Evolutionary conservation across 1,284 basidiomycete species (phyloP).

Genomic region (Puccinia hordei): DNA sequence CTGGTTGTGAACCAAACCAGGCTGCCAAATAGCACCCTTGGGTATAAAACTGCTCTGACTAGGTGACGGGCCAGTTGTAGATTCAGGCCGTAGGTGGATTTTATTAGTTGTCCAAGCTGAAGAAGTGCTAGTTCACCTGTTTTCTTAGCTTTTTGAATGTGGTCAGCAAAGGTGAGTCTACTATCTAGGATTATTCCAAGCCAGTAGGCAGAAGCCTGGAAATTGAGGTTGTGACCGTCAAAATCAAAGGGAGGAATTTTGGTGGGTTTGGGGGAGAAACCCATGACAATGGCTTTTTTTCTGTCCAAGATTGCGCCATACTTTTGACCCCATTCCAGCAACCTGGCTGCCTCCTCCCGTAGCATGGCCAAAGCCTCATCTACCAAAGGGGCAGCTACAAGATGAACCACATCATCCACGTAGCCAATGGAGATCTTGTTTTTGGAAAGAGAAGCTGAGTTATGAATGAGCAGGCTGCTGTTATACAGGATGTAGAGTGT

Average conservation of each 20-base stretch:
- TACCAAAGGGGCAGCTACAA: not conserved
- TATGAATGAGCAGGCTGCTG: too few relatives aligned
- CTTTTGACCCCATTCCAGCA: not conserved
- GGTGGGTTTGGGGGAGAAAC: too few relatives aligned
- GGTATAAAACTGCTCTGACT: not conserved
- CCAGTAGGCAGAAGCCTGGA: too few relatives aligned
- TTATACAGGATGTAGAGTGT: conserved; percentile 30
- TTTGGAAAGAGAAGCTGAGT: not conserved
- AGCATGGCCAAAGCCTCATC: not conserved
- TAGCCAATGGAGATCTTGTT: conserved; percentile 1
- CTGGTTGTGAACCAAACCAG: conserved; percentile 22
- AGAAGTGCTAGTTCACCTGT: not conserved
- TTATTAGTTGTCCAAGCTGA: conserved; percentile 1
- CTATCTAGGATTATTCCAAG: too few relatives aligned
- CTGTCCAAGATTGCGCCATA: conserved; percentile 32
- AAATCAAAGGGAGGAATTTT: too few relatives aligned
- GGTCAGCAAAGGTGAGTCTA: too few relatives aligned
- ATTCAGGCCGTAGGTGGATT: conserved; percentile 19
- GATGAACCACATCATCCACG: conserved; percentile 18
- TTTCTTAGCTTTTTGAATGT: too few relatives aligned
- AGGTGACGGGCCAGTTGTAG: not conserved
- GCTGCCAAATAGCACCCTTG: conserved; percentile 20
- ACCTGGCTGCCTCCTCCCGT: not conserved
- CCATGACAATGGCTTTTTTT: too few relatives aligned
- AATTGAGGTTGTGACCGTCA: too few relatives aligned